Percentiles rank a stretch among this genome's conserved stretches.
Conservation (phyloP, 73 alveolate genomes). For the Symbiodinium natans region DNA sequence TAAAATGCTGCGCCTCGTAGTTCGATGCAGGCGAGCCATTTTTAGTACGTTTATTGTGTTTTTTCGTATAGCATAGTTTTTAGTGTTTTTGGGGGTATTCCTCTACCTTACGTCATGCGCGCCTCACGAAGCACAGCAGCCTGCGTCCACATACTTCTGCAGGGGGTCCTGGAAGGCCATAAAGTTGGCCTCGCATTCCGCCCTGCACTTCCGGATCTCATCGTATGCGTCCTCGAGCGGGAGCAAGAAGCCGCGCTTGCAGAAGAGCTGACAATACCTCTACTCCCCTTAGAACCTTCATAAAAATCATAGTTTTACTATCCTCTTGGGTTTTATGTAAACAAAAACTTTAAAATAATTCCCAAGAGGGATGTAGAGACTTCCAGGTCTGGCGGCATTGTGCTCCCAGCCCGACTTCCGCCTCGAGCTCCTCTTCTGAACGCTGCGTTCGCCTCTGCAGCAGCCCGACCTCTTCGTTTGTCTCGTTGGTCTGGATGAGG, state of each 20-base stretch:
- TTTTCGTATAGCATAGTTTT: too few relatives aligned
- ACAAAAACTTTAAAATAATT: too few relatives aligned
- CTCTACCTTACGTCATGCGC: neutral
- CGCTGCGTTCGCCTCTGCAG: neutral
- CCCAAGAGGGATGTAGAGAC: neutral
- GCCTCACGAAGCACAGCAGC: neutral
- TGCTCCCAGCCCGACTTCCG: neutral
- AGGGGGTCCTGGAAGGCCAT: neutral
- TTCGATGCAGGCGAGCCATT: too few relatives aligned
- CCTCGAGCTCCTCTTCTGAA: neutral
- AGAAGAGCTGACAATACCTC: too few relatives aligned
- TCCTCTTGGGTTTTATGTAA: too few relatives aligned
- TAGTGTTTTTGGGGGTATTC: too few relatives aligned
- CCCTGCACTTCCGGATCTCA: neutral
- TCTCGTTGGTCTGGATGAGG: neutral
- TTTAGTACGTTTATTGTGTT: too few relatives aligned
- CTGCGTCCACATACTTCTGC: conserved; percentile 6
- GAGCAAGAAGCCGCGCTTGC: neutral
- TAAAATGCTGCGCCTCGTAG: neutral
- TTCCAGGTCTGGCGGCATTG: neutral
- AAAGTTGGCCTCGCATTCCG: neutral
- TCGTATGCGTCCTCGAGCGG: neutral
- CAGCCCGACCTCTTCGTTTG: neutral
- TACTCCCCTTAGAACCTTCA: too few relatives aligned
- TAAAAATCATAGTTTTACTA: too few relatives aligned